Conservation (phyloP, 2,329 filamentous ascomycete genomes). For the Zymoseptoria pseudotritici region DNA sequence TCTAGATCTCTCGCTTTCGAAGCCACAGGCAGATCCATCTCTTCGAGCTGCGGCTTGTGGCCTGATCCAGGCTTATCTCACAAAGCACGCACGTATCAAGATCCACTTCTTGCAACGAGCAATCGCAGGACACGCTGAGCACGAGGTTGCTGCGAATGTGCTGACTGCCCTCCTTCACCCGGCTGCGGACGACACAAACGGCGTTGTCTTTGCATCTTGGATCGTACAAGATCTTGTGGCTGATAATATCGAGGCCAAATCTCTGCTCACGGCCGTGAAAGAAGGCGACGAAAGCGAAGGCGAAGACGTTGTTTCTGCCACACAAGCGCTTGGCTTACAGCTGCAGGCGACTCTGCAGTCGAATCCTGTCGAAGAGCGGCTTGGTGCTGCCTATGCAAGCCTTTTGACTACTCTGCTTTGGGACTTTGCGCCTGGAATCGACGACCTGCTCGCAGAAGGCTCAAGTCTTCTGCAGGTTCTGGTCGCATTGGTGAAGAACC, state of each 20-base stretch:
- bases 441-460: conserved; percentile 86
- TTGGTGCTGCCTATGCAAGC: conserved; percentile 82
- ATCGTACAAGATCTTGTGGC: conserved; percentile 80
- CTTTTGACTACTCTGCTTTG: conserved; percentile 83
- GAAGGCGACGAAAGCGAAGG: conserved; percentile 84
- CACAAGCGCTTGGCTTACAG: conserved; percentile 81
- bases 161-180: conserved; percentile 70
- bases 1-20: conserved; percentile 69
- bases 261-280: conserved; percentile 68
- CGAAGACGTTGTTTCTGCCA: conserved; percentile 90
- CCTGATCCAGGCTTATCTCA: conserved; percentile 89
- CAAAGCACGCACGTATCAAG: conserved; percentile 70
- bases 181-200: conserved; percentile 70
- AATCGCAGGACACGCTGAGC: conserved; percentile 77
- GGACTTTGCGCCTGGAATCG: conserved; percentile 82
- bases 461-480: conserved; percentile 66
- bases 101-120: conserved; percentile 80
- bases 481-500: conserved; percentile 47
- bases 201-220: conserved; percentile 81
- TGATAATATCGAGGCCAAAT: conserved; percentile 72
- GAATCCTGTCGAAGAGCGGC: conserved; percentile 59
- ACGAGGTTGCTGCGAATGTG: conserved; percentile 75
- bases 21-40: conserved; percentile 63
- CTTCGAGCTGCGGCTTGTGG: conserved; percentile 78
- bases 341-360: conserved; percentile 68